Conservation (phyloP, 441 rosid genomes). For the Pelargonium exstipulatum region DNA sequence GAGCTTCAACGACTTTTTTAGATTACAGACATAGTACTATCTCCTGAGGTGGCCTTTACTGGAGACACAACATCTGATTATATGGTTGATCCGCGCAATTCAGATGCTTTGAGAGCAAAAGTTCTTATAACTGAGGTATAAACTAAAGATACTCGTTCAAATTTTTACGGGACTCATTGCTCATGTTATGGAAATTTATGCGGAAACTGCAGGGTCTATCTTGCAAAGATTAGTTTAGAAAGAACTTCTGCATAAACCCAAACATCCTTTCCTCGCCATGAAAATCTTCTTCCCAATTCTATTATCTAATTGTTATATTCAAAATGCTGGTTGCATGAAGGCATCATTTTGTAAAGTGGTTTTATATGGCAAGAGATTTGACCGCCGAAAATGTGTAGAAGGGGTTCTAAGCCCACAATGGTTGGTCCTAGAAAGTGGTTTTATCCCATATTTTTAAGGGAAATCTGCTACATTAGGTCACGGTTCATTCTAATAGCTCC, state of each 20-base stretch:
- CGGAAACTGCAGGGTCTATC: background rate
- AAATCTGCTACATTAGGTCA: background rate
- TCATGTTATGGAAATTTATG: background rate
- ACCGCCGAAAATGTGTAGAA: background rate
- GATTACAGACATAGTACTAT: conserved; percentile 71
- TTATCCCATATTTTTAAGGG: too few relatives aligned
- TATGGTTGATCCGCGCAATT: conserved; percentile 88
- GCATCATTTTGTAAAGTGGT: background rate
- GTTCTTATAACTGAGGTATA: conserved; percentile 85
- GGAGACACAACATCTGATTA: conserved; percentile 91
- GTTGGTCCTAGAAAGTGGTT: background rate
- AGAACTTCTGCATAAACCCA: background rate
- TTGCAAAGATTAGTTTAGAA: background rate
- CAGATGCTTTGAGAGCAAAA: conserved; percentile 93
- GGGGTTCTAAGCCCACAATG: background rate
- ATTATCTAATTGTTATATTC: background rate
- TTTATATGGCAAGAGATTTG: background rate
- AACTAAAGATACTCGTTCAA: conserved; percentile 7
- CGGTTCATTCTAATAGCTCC: background rate
- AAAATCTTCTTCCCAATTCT: background rate
- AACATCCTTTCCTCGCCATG: background rate
- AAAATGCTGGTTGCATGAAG: background rate
- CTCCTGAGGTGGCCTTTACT: conserved; percentile 90
- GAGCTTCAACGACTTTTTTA: conserved; percentile 25
- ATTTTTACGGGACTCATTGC: too few relatives aligned